Conservation (phyloP, 192 early-diverging fungal species). For the Gaertneriomyces sp. region DNA sequence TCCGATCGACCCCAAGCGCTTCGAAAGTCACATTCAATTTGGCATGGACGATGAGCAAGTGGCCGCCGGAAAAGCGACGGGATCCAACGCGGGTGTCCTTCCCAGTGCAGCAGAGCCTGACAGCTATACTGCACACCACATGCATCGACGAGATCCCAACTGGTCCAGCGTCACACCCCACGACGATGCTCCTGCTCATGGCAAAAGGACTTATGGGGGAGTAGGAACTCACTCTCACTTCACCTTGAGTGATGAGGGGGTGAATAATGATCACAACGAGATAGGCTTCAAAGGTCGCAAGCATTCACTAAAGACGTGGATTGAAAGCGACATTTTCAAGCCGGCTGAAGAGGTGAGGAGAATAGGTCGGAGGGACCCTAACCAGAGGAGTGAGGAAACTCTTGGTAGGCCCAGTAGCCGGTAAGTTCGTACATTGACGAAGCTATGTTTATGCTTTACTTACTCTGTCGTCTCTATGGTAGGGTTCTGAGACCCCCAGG, state of each 20-base stretch:
- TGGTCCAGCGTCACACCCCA: constrained; percentile 25
- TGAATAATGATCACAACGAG: background rate
- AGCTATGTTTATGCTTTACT: background rate
- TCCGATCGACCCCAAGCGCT: constrained; percentile 33
- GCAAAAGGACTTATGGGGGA: constrained; percentile 12
- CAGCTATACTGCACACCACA: background rate
- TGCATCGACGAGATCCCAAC: constrained; percentile 40
- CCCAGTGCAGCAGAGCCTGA: background rate
- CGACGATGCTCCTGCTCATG: background rate
- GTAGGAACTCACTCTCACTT: constrained; percentile 8
- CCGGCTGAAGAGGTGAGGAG: background rate
- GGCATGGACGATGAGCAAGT: constrained; percentile 28
- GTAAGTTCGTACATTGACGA: constrained; percentile 9
- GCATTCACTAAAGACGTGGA: constrained; percentile 2
- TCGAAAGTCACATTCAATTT: constrained; percentile 27
- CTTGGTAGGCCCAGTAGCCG: constrained; percentile 23
- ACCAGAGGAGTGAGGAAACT: constrained; percentile 29
- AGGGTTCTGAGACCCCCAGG: constrained; percentile 1
- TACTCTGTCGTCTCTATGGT: background rate
- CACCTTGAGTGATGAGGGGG: constrained; percentile 3
- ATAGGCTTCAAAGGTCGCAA: constrained; percentile 1
- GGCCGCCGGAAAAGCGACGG: constrained; percentile 1
- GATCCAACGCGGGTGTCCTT: background rate
- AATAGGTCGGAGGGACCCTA: constrained; percentile 28
- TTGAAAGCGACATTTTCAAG: constrained; percentile 23